Conservation (phyloP, 2,329 filamentous ascomycete species). For the Epichloe typhina region DNA sequence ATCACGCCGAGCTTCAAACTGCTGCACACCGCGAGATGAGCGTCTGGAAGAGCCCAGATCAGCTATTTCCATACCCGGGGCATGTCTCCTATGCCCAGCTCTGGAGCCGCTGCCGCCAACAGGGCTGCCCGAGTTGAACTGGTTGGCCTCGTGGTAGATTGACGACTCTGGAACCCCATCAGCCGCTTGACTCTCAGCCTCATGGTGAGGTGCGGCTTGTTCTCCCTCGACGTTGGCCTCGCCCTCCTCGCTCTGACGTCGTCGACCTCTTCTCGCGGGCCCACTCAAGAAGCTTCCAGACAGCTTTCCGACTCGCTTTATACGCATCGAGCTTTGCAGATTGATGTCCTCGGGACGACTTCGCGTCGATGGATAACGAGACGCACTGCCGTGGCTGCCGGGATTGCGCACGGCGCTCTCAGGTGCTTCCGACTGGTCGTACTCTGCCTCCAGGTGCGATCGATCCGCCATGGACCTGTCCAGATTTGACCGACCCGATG, state of each 20-base stretch:
- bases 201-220: constrained; percentile 24
- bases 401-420: constrained; percentile 36
- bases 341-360: constrained; percentile 50
- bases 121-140: constrained; percentile 46
- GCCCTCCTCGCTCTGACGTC: constrained; percentile 52
- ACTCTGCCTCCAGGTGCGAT: constrained; percentile 28
- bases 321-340: constrained; percentile 59
- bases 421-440: constrained; percentile 34
- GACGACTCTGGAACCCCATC: constrained; percentile 28
- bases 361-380: constrained; percentile 37
- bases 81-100: constrained; percentile 27
- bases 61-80: constrained; percentile 23
- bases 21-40: constrained; percentile 15
- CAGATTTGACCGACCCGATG: constrained; percentile 21
- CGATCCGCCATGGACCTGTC: constrained; percentile 22
- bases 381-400: constrained; percentile 37
- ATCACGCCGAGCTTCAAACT: constrained; percentile 11
- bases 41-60: constrained; percentile 18
- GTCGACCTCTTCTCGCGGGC: constrained; percentile 61
- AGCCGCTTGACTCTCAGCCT: constrained; percentile 27
- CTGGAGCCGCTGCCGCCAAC: constrained; percentile 34
- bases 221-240: constrained; percentile 32
- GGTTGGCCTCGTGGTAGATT: constrained; percentile 29
- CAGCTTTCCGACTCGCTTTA: constrained; percentile 64
- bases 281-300: constrained; percentile 69